Percentiles rank a stretch among this genome's conserved stretches.
phyloP scores from a whole-genome alignment of 129 eudicot genomes.

The Ambrosia trifida region DNA sequence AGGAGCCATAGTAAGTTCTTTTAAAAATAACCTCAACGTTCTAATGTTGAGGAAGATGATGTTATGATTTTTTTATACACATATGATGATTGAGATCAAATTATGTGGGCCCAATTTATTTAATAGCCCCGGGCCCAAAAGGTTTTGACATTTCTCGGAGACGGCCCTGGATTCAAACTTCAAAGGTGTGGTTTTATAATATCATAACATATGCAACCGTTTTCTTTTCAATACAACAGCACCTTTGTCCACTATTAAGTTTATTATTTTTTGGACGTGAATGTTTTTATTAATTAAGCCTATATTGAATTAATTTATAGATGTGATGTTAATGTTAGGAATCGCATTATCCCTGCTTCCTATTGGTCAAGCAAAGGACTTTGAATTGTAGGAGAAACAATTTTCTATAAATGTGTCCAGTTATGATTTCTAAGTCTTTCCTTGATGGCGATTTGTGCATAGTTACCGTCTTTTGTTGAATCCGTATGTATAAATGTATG shows the following conservation, averaged over 20 bases:
- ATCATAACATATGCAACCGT: background rate
- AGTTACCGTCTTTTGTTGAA: constrained; percentile 23
- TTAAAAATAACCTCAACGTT: too few species aligned
- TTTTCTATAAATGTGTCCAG: background rate
- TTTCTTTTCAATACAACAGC: background rate
- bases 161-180: too few species aligned
- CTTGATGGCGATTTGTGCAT: constrained; percentile 26
- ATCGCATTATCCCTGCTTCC: constrained; percentile 23
- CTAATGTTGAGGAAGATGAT: too few species aligned
- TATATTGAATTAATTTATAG: background rate
- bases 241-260: background rate
- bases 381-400: background rate
- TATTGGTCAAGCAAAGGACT: constrained; percentile 17
- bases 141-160: too few species aligned
- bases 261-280: background rate
- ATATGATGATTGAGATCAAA: too few species aligned
- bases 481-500: background rate
- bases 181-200: background rate
- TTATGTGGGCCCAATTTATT: too few species aligned
- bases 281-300: background rate
- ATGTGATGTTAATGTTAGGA: constrained; percentile 16
- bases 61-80: too few species aligned
- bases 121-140: too few species aligned
- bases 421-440: constrained; percentile 8
- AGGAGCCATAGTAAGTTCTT: too few species aligned